These are phyloP conservation scores for Berberis vulgaris DNA, from an alignment of 164 flowering plant species.

Conservation along the genomic window DNA sequence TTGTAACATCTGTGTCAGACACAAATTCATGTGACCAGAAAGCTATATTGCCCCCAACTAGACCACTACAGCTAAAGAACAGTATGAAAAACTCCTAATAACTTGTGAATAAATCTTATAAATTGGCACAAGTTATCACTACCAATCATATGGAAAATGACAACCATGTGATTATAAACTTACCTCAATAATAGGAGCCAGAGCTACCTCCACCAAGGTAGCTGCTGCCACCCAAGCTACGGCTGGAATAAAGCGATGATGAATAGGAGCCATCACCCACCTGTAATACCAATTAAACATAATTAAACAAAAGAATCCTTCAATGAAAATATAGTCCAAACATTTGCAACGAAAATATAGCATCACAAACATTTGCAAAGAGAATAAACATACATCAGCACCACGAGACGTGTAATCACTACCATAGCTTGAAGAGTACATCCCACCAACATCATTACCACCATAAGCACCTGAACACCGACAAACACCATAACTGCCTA, in stretches of 20 bases:
- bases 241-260: slow-evolving; percentile 74
- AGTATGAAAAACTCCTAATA: slow-evolving; percentile 10
- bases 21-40: slow-evolving; percentile 47
- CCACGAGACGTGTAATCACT: slow-evolving; percentile 76
- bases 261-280: slow-evolving; percentile 84
- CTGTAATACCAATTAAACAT: slow-evolving; percentile 24
- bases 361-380: neutral
- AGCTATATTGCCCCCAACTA: slow-evolving; percentile 22
- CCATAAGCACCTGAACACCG: slow-evolving; percentile 56
- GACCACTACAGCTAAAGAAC: slow-evolving; percentile 14
- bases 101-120: slow-evolving; percentile 2
- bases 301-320: neutral
- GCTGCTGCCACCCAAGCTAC: slow-evolving; percentile 60
- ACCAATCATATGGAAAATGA: neutral
- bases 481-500: neutral
- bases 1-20: slow-evolving; percentile 47
- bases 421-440: slow-evolving; percentile 73
- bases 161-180: neutral
- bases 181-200: slow-evolving; percentile 82
- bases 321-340: neutral
- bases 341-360: neutral
- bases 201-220: slow-evolving; percentile 73
- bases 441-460: slow-evolving; percentile 61
- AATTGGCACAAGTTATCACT: neutral
- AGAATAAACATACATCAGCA: slow-evolving; percentile 47